Percentiles rank a stretch among this genome's conserved stretches.
Evolutionary conservation across 2,329 filamentous ascomycete genomes (phyloP).

Genomic region (Podosphaera aphanis): DNA sequence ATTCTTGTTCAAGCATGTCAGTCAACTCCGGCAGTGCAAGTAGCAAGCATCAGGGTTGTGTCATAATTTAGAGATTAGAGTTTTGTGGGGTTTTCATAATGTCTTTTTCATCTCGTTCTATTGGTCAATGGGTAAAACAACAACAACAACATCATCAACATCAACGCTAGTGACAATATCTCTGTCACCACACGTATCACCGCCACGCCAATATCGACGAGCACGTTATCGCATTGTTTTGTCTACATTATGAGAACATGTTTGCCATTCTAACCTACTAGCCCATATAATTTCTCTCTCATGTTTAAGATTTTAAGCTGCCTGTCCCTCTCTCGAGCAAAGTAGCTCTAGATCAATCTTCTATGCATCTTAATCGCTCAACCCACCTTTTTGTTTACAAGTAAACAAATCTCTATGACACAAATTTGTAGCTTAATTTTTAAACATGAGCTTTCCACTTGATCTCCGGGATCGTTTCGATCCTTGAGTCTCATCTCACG

Average conservation of each 20-base stretch:
- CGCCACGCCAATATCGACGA: background rate
- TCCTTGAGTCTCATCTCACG: no score
- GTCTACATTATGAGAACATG: no score
- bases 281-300: background rate
- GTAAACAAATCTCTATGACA: no score
- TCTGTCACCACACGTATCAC: background rate
- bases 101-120: background rate
- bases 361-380: background rate
- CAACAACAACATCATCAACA: background rate
- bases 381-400: no score
- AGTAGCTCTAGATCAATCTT: background rate
- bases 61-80: background rate
- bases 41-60: no score
- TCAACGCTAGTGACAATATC: background rate
- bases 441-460: no score
- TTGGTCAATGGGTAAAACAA: background rate
- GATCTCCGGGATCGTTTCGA: no score
- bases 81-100: background rate
- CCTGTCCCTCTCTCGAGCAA: background rate
- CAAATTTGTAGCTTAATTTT: no score
- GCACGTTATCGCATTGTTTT: no score
- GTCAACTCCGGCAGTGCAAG: background rate
- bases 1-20: no score
- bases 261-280: background rate
- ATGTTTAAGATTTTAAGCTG: no score